Percentiles rank a stretch among this genome's conserved stretches.
These are phyloP conservation scores for Cucurbita maxima DNA, from an alignment of 306 rosid species.

Conservation along the genomic window DNA sequence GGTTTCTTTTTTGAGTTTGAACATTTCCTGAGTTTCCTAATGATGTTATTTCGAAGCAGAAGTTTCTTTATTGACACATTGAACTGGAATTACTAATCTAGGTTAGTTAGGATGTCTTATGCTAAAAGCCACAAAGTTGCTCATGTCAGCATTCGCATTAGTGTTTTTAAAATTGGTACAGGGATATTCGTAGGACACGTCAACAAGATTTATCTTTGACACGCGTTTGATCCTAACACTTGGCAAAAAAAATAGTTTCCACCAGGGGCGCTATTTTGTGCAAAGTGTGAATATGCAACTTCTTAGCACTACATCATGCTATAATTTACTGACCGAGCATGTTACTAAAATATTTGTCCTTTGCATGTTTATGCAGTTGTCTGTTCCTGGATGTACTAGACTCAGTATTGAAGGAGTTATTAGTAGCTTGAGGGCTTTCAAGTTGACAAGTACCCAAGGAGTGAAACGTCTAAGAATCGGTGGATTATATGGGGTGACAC, in stretches of 20 bases:
- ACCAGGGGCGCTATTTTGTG: not conserved
- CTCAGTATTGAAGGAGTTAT: constrained; percentile 46
- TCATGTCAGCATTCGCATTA: not conserved
- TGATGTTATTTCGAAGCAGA: not conserved
- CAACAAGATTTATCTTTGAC: not conserved
- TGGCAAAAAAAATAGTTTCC: not conserved
- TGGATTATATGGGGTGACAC: constrained; percentile 42
- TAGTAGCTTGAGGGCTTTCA: constrained; percentile 28
- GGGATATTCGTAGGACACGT: not conserved
- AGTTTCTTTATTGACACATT: not conserved
- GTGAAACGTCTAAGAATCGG: constrained; percentile 49
- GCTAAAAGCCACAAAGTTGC: not conserved
- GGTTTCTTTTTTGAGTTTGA: not conserved
- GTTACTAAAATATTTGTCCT: not conserved
- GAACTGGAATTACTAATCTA: not conserved
- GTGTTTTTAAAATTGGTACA: not conserved
- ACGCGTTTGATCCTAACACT: not conserved
- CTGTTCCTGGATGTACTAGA: constrained; percentile 55
- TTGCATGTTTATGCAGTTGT: constrained; percentile 26
- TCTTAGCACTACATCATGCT: not conserved
- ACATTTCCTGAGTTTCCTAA: not conserved
- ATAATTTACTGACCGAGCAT: not conserved
- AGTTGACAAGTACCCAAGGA: constrained; percentile 24
- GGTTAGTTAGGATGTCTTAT: not conserved
- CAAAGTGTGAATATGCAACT: not conserved